Base-by-base conservation (phyloP, 1,284 basidiomycete species). In the Coriolopsis trogii region DNA sequence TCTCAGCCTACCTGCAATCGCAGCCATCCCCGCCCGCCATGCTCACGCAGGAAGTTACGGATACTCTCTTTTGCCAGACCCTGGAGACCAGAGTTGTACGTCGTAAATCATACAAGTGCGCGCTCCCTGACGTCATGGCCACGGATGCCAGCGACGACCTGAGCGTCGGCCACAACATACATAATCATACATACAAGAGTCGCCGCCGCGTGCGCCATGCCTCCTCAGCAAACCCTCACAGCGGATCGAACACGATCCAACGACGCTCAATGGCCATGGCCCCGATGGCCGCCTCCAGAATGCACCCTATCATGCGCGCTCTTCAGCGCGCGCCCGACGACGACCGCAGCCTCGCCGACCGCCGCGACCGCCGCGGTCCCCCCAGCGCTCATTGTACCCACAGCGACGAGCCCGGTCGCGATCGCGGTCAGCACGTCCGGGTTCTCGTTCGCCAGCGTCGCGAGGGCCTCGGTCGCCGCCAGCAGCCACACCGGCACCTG, bases 401-500 rank as follows among this genome's bases (percentile, higher is more conserved):
- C 82, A 1, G 85, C 86, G 61, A 89, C 84, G 46, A 89, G 77
- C 44, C 88, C 79, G 5, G 87, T 86, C 52, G 84, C 83, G 44
- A 89, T 66, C 25, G 85, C 78, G 50, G 78, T 80, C 81, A 89
- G 85, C 21, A 79, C 76, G 60, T 81, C 82, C 3, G 86, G 85
- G 59, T 88, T 84, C 53, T 88, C 85, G 52, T 73, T 74, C 13
- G 79, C 80, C 44, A 89, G 77, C 67, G 77, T 82, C 50, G 87
- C 84, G 49, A 89, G 74, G 6, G 87, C 85, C 34, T 75, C 79
- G 50, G 81, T 82, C 2, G 85, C 85, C 51, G 88, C 84, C 41
- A 89, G 63, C 16, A 89, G 75, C 87, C 87, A 89, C 0, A 81
- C 68, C 1, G 87, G 87, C 5, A 82, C 85, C 53, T 84, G 78